Conservation (phyloP, 495 filamentous ascomycete genomes). For the Lasiosphaeris hirsuta region DNA sequence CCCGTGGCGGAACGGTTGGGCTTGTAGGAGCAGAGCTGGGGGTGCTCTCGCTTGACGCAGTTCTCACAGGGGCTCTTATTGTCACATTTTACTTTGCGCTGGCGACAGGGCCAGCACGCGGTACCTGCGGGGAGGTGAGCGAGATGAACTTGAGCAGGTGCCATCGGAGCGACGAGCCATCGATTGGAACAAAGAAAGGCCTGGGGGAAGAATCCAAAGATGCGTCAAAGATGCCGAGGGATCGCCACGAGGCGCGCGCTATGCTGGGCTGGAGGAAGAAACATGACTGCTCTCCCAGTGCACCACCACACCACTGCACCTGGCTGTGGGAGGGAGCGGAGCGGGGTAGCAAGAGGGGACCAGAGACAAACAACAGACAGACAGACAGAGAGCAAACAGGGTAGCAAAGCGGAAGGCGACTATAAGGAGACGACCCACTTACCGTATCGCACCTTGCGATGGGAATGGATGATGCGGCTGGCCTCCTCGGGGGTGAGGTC, state of each 20-base stretch:
- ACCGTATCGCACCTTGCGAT: slow-evolving; percentile 59
- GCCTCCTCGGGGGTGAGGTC: slow-evolving; percentile 55
- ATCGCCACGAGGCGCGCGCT: slow-evolving; percentile 2
- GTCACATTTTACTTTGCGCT: slow-evolving; percentile 73
- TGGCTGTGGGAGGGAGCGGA: too few species aligned
- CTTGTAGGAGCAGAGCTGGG: slow-evolving; percentile 69
- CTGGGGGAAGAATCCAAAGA: too few species aligned
- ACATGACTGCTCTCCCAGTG: not conserved
- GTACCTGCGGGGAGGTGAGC: slow-evolving; percentile 39
- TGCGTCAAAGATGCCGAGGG: slow-evolving; percentile 16
- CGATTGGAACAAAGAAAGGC: not conserved
- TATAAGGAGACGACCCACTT: slow-evolving; percentile 24
- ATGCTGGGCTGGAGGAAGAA: not conserved
- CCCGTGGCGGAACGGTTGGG: slow-evolving; percentile 59
- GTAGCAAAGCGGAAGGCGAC: not conserved
- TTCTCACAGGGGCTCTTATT: slow-evolving; percentile 70
- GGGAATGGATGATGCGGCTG: slow-evolving; percentile 57
- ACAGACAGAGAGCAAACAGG: not conserved
- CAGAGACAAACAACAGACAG: not conserved
- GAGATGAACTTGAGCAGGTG: slow-evolving; percentile 10
- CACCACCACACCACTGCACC: too few species aligned
- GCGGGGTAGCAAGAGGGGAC: slow-evolving; percentile 1
- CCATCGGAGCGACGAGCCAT: not conserved
- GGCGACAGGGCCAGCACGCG: slow-evolving; percentile 71
- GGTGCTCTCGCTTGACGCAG: slow-evolving; percentile 69